phyloP scores from a whole-genome alignment of 176 grass and related monocot species.

The Oryza coarctata region DNA sequence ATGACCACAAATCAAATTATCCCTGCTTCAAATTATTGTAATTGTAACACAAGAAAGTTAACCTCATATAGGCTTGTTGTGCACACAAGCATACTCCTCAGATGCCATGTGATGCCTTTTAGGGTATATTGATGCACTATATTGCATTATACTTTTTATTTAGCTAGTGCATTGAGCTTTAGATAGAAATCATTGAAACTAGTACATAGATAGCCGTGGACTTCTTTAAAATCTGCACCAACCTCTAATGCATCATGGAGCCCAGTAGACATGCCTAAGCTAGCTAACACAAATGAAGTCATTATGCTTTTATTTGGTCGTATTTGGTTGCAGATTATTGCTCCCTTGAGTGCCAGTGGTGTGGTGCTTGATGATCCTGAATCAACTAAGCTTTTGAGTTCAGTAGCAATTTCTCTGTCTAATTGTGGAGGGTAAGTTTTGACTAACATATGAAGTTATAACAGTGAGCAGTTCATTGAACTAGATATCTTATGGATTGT shows the following conservation, averaged over 20 bases:
- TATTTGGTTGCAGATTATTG: conserved; percentile 61
- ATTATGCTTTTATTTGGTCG: conserved; percentile 30
- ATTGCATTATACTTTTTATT: conserved; percentile 12
- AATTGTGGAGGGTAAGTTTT: conserved; percentile 81
- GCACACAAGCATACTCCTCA: conserved; percentile 4
- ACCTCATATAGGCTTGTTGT: not conserved
- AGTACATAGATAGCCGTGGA: not conserved
- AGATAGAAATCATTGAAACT: conserved; percentile 25
- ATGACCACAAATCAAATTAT: too few species aligned
- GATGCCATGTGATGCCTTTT: not conserved
- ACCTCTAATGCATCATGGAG: not conserved
- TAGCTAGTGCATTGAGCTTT: conserved; percentile 7
- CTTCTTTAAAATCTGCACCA: not conserved
- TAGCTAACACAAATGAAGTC: conserved; percentile 27
- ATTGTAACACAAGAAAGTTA: not conserved
- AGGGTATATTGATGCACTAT: not conserved
- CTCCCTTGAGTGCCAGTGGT: conserved; percentile 86
- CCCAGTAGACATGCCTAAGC: not conserved
- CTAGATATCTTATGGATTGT: not conserved
- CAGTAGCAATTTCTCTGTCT: conserved; percentile 90
- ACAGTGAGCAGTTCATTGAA: not conserved
- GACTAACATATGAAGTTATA: not conserved
- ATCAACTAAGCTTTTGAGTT: conserved; percentile 96
- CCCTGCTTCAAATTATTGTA: not conserved
- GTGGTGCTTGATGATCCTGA: conserved; percentile 95